A percentile compares a stretch with the other conserved stretches of the same genome.
phyloP scores from a whole-genome alignment of 768 basidiomycete genomes.

The Suillus sp. region DNA sequence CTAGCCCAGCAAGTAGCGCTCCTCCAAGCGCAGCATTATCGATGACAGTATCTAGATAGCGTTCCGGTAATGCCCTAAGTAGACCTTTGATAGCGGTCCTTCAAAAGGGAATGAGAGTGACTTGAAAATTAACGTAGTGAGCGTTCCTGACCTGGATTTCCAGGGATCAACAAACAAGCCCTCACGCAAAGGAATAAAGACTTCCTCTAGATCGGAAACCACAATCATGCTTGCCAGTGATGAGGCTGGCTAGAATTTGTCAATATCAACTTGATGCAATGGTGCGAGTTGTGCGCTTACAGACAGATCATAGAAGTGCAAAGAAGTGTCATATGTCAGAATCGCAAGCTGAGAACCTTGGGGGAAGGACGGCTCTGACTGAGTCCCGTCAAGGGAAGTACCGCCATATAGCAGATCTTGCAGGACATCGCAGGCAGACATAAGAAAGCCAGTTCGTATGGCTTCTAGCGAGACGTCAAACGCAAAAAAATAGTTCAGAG shows the following conservation, averaged over 20 bases:
- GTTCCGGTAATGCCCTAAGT: conserved; percentile 62
- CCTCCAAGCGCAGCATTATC: conserved; percentile 76
- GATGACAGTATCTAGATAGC: conserved; percentile 51
- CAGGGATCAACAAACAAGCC: conserved; percentile 78
- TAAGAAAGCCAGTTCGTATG: conserved; percentile 67
- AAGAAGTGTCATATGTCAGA: conserved; percentile 73
- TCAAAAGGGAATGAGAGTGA: conserved; percentile 14
- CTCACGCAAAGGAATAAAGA: conserved; percentile 75
- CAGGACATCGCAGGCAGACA: conserved; percentile 64
- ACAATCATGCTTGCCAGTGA: conserved; percentile 68
- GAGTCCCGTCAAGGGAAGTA: conserved; percentile 41
- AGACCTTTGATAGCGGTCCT: conserved; percentile 69
- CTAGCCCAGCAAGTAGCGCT: conserved; percentile 68
- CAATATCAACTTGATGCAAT: conserved; percentile 17
- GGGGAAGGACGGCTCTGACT: conserved; percentile 54
- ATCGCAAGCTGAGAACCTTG: conserved; percentile 65
- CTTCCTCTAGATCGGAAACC: conserved; percentile 88
- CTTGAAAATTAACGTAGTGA: background rate
- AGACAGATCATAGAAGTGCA: conserved; percentile 90
- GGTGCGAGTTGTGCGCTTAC: conserved; percentile 47
- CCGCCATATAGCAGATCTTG: conserved; percentile 65
- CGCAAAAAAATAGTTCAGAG: conserved; percentile 81
- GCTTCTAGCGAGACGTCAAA: conserved; percentile 81
- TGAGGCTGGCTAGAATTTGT: conserved; percentile 40
- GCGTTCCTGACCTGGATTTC: conserved; percentile 61